phyloP scores from a whole-genome alignment of 78 protist genomes.

The Dictyostelium purpureum region DNA sequence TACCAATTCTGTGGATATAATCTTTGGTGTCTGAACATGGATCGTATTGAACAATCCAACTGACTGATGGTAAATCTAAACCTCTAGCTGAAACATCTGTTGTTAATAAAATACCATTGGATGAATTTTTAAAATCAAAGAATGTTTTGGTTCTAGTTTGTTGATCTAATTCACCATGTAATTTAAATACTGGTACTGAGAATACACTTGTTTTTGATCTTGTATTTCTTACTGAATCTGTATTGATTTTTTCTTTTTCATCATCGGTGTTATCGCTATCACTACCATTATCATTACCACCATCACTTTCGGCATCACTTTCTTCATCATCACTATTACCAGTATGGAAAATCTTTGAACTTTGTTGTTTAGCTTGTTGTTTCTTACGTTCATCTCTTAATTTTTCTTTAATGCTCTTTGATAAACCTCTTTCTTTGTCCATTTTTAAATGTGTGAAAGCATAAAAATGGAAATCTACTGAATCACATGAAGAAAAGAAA shows the following conservation, averaged over 20 bases:
- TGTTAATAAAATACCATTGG: constrained; percentile 83
- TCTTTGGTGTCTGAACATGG: constrained; percentile 92
- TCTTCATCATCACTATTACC: not conserved
- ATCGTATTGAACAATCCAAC: constrained; percentile 95
- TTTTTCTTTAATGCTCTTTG: not conserved
- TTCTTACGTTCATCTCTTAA: not conserved
- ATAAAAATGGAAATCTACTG: constrained; percentile 94
- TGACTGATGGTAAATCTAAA: constrained; percentile 89
- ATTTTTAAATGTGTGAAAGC: constrained; percentile 93
- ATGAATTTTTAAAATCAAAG: constrained; percentile 80
- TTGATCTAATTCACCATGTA: constrained; percentile 93
- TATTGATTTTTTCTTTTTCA: too few relatives aligned
- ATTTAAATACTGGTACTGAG: constrained; percentile 60
- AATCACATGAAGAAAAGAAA: constrained; percentile 84
- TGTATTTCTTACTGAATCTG: not conserved
- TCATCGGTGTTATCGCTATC: not conserved
- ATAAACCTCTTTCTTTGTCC: constrained; percentile 32
- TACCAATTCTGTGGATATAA: constrained; percentile 99
- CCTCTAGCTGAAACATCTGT: constrained; percentile 96
- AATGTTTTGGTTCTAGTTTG: constrained; percentile 82
- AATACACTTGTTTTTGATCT: not conserved
- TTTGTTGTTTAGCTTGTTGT: constrained; percentile 4
- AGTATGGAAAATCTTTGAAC: not conserved
- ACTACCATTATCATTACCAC: not conserved
- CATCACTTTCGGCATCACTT: not conserved